A percentile compares a stretch with the other conserved stretches of the same genome.
Evolutionary conservation across 2,329 filamentous ascomycete species (phyloP).

Genomic region (Venturiaceae sp.): DNA sequence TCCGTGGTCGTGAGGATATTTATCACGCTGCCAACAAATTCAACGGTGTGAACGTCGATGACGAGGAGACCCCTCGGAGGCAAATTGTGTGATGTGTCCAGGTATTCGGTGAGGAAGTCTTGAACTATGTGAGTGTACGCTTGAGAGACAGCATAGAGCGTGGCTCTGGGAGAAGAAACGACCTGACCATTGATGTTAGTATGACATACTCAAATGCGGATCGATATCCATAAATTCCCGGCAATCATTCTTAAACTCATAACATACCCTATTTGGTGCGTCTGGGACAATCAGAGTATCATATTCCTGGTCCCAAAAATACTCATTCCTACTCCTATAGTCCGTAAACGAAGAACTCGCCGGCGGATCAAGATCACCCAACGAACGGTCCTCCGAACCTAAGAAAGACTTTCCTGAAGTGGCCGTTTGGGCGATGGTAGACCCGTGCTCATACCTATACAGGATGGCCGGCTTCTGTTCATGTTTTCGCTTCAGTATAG

Average conservation of each 20-base stretch:
- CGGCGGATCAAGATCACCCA: background rate
- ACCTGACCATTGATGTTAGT: background rate
- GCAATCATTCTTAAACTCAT: too few species aligned
- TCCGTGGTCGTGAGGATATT: background rate
- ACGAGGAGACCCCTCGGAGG: background rate
- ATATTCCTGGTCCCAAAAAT: background rate
- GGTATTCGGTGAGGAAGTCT: background rate
- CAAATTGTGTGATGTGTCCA: background rate
- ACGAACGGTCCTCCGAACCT: background rate
- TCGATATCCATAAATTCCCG: background rate
- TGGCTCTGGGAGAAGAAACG: too few species aligned
- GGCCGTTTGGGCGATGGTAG: background rate
- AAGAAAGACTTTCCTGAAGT: background rate
- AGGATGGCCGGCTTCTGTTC: background rate
- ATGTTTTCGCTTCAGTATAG: too few species aligned
- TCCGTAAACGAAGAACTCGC: background rate
- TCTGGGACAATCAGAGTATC: too few species aligned
- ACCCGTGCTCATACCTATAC: too few species aligned
- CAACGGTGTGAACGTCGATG: background rate
- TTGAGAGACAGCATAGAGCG: background rate
- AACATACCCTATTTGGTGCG: too few species aligned
- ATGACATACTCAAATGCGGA: background rate
- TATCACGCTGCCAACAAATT: background rate
- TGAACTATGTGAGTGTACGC: background rate
- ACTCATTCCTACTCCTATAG: background rate